Percentiles rank a stretch among this genome's conserved stretches.
Evolutionary conservation across 148 eudicot genomes (phyloP).

Genomic region (Rhododendron griersonianum): DNA sequence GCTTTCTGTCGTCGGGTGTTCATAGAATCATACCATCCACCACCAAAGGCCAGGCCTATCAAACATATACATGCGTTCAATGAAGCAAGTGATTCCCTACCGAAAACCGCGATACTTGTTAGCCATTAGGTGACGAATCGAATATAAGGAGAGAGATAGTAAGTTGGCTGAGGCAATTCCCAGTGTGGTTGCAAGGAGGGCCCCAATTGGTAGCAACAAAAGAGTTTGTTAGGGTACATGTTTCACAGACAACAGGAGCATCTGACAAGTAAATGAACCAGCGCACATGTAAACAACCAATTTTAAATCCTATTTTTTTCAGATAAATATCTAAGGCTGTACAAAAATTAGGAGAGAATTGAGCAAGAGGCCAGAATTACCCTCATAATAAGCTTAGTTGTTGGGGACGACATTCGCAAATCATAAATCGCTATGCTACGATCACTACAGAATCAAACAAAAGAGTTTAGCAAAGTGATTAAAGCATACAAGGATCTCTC

Average conservation of each 20-base stretch:
- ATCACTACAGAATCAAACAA: constrained; percentile 45
- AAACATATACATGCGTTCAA: background rate
- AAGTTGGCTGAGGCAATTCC: background rate
- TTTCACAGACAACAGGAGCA: background rate
- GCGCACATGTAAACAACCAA: background rate
- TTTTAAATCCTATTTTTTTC: background rate
- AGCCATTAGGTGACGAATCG: background rate
- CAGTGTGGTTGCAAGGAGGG: background rate
- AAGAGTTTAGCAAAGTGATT: background rate
- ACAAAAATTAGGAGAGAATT: background rate
- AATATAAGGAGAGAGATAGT: background rate
- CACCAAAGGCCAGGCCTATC: constrained; percentile 1
- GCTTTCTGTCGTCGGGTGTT: background rate
- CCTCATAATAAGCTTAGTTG: constrained; percentile 82
- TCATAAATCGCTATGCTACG: constrained; percentile 92
- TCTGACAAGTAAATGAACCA: background rate
- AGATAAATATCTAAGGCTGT: background rate
- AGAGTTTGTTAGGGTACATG: background rate
- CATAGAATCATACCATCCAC: background rate
- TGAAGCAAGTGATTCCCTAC: background rate
- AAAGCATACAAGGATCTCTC: background rate
- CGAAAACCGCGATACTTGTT: background rate
- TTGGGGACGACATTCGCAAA: constrained; percentile 76
- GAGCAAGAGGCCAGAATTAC: constrained; percentile 24
- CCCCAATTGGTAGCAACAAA: background rate